These are phyloP conservation scores for Aspergillus bertholletiae DNA, from an alignment of 495 filamentous ascomycete genomes.

Conservation along the genomic window DNA sequence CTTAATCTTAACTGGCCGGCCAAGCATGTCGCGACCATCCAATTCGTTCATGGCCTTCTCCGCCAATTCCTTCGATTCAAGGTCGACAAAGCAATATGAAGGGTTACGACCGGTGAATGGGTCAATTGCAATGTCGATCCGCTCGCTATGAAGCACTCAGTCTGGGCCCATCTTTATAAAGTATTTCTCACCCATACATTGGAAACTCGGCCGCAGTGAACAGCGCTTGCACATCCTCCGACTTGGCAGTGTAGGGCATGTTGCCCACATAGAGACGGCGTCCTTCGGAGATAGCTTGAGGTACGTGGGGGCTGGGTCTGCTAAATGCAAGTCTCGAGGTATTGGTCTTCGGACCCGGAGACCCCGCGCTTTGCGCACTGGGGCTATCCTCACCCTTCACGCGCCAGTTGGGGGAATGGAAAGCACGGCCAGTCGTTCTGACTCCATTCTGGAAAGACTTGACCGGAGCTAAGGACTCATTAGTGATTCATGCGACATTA, in stretches of 20 bases:
- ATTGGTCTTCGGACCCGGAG: slow-evolving; percentile 31
- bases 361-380: slow-evolving; percentile 18
- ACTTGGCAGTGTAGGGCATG: slow-evolving; percentile 60
- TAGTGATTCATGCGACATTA: slow-evolving; percentile 9
- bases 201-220: slow-evolving; percentile 46
- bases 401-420: slow-evolving; percentile 47
- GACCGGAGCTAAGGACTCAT: slow-evolving; percentile 31
- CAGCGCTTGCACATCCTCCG: slow-evolving; percentile 56
- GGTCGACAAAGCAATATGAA: slow-evolving; percentile 70
- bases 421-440: slow-evolving; percentile 41
- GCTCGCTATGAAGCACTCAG: slow-evolving; percentile 42
- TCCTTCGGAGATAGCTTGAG: slow-evolving; percentile 40
- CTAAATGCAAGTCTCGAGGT: slow-evolving; percentile 37
- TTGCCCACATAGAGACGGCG: slow-evolving; percentile 63
- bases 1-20: slow-evolving; percentile 57
- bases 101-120: slow-evolving; percentile 65
- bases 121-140: slow-evolving; percentile 65
- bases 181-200: slow-evolving; percentile 31
- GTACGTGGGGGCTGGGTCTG: slow-evolving; percentile 32
- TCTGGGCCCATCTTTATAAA: slow-evolving; percentile 11
- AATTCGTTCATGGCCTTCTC: slow-evolving; percentile 53
- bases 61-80: slow-evolving; percentile 52
- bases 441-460: slow-evolving; percentile 37
- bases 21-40: slow-evolving; percentile 49
- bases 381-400: slow-evolving; percentile 36